A percentile compares a stretch with the other conserved stretches of the same genome.
phyloP scores from a whole-genome alignment of 352 stramenopile species.

The Phytophthora rubi region DNA sequence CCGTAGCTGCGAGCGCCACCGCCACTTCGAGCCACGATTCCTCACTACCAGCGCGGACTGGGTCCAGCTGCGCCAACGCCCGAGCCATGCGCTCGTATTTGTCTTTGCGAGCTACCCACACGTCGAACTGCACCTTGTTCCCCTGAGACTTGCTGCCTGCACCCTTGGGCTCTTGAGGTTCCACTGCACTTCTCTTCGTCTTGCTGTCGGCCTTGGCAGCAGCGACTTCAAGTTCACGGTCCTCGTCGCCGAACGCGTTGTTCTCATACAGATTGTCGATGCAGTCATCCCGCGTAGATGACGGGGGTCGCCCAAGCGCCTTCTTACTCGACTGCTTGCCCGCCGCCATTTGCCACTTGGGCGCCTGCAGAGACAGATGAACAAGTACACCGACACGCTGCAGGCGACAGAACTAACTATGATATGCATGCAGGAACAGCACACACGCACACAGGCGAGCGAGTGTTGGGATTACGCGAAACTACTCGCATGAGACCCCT shows the following conservation, averaged over 20 bases:
- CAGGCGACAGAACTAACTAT: constrained; percentile 20
- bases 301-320: constrained; percentile 26
- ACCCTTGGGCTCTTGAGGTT: constrained; percentile 22
- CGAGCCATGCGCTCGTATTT: constrained; percentile 83
- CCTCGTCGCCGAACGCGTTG: constrained; percentile 74
- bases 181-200: constrained; percentile 7
- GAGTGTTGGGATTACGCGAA: constrained; percentile 29
- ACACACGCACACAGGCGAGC: neutral
- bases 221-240: constrained; percentile 30
- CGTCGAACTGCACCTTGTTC: constrained; percentile 69
- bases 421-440: constrained; percentile 18
- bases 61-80: constrained; percentile 70
- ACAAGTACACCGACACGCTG: constrained; percentile 5
- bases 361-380: constrained; percentile 11
- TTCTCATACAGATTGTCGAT: constrained; percentile 84
- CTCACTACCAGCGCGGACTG: constrained; percentile 58
- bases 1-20: constrained; percentile 76
- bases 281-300: constrained; percentile 49
- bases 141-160: constrained; percentile 18
- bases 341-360: constrained; percentile 32
- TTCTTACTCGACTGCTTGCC: constrained; percentile 37
- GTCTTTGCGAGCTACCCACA: constrained; percentile 88
- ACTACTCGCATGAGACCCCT: constrained; percentile 28
- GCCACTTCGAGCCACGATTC: constrained; percentile 79
- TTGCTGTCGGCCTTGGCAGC: constrained; percentile 25